Percentiles rank a stretch among this genome's conserved stretches.
Conservation (phyloP, 2,329 filamentous ascomycete species). For the Colletotrichum incanum region DNA sequence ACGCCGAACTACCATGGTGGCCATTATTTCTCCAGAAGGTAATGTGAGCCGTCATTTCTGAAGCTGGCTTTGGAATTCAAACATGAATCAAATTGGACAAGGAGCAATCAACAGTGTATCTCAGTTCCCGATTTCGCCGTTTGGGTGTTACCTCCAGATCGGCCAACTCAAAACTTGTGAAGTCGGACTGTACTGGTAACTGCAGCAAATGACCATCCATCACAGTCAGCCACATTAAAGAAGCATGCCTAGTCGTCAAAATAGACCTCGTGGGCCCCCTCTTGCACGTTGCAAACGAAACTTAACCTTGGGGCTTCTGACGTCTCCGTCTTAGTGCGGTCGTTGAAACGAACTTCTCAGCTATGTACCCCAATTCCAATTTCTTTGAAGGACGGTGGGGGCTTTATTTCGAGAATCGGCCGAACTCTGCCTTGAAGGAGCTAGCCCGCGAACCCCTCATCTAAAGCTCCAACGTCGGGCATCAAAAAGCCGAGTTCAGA, state of each 20-base stretch:
- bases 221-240: not conserved
- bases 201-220: not conserved
- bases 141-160: not conserved
- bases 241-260: not conserved
- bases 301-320: not conserved
- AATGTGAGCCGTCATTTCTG: not conserved
- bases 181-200: not conserved
- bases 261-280: not conserved
- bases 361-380: not conserved
- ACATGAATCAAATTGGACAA: not conserved
- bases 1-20: not conserved
- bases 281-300: not conserved
- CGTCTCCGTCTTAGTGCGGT: conserved; percentile 12
- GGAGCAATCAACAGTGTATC: not conserved
- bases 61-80: not conserved
- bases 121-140: not conserved
- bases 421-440: conserved; percentile 10
- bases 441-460: not conserved
- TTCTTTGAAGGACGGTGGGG: not conserved
- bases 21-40: not conserved
- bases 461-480: not conserved
- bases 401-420: conserved; percentile 1
- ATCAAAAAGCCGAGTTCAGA: not conserved
- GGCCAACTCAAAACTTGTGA: too few relatives aligned
- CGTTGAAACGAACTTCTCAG: not conserved